A percentile compares a stretch with the other conserved stretches of the same genome.
Conservation (phyloP, 345 rosid genomes). For the sweet orange (Citrus sinensis) region DNA sequence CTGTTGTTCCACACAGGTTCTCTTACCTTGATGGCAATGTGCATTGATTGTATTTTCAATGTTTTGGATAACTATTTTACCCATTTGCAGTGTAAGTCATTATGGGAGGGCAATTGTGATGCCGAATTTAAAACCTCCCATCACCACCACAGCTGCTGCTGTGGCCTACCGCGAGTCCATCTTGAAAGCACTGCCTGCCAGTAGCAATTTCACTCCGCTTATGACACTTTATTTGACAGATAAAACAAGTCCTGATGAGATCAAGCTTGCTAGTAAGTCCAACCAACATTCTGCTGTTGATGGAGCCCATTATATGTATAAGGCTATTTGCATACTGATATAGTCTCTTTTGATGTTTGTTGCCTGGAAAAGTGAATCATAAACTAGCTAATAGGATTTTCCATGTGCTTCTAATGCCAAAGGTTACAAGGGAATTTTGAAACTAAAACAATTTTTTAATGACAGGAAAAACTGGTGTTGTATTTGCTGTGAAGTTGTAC, state of each 20-base stretch:
- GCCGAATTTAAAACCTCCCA: conserved; percentile 94
- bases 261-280: conserved; percentile 79
- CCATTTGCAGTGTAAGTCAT: conserved; percentile 47
- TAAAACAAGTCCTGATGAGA: conserved; percentile 74
- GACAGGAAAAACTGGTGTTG: conserved; percentile 75
- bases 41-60: background rate
- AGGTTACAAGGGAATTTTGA: background rate
- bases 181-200: conserved; percentile 54
- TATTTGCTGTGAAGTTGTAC: conserved; percentile 89
- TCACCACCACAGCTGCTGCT: conserved; percentile 74
- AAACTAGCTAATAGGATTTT: background rate
- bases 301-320: background rate
- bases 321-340: background rate
- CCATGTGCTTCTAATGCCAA: background rate
- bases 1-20: conserved; percentile 22
- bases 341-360: background rate
- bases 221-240: conserved; percentile 97
- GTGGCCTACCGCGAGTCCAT: conserved; percentile 59
- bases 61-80: background rate
- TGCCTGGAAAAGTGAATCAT: background rate
- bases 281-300: background rate
- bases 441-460: background rate
- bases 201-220: conserved; percentile 68
- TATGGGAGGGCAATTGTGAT: conserved; percentile 87
- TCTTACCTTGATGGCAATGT: background rate